These are phyloP conservation scores for Periconia sp. DNA, from an alignment of 2,329 filamentous ascomycete genomes.

Conservation along the genomic window DNA sequence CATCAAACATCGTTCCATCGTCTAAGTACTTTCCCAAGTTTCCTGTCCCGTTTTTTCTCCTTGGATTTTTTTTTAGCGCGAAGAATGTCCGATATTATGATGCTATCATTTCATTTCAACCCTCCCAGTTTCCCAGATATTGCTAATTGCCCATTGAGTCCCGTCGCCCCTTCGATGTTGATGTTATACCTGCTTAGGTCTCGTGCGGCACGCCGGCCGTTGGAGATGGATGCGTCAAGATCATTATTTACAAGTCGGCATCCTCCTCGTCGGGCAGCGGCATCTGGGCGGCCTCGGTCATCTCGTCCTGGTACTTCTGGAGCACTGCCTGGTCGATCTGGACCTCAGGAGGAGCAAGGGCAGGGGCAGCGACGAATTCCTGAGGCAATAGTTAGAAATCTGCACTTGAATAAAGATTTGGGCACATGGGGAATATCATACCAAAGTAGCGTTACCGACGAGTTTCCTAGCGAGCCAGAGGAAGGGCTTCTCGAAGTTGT, in stretches of 20 bases:
- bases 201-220: constrained; percentile 6
- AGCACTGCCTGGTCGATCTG: constrained; percentile 83
- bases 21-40: background rate
- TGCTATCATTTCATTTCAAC: constrained; percentile 7
- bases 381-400: constrained; percentile 42
- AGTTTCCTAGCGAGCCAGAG: constrained; percentile 99
- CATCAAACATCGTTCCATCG: background rate
- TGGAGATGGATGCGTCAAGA: constrained; percentile 24
- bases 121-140: constrained; percentile 16
- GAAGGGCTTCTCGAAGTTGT: constrained; percentile 99
- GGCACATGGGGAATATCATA: constrained; percentile 49
- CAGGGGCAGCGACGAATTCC: constrained; percentile 96
- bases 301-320: constrained; percentile 82
- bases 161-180: background rate
- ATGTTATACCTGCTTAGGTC: constrained; percentile 27
- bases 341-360: constrained; percentile 91
- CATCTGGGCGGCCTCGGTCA: constrained; percentile 75
- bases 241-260: constrained; percentile 57
- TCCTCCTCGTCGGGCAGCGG: constrained; percentile 96
- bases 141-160: constrained; percentile 24
- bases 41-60: constrained; percentile 2
- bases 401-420: constrained; percentile 11
- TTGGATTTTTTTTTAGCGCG: constrained; percentile 25
- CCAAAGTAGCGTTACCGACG: constrained; percentile 85
- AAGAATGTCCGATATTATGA: constrained; percentile 29